Conservation (phyloP, 306 rosid species). For the Ziziphus jujuba region DNA sequence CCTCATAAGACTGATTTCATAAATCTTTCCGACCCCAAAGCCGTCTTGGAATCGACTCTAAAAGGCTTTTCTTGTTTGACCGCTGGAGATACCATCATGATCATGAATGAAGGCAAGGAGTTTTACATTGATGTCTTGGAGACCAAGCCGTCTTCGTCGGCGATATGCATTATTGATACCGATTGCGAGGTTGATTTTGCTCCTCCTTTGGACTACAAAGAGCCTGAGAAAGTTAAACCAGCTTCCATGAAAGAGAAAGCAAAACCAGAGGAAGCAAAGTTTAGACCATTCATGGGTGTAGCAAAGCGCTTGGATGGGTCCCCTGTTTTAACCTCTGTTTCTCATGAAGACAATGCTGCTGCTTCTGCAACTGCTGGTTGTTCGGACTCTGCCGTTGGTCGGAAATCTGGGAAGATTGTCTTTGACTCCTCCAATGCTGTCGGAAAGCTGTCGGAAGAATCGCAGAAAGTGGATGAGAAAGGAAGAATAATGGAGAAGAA, state of each 20-base stretch:
- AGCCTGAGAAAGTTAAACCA: background rate
- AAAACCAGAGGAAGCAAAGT: background rate
- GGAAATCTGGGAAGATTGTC: background rate
- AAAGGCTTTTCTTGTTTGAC: constrained; percentile 16
- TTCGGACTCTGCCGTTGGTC: background rate
- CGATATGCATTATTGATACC: constrained; percentile 13
- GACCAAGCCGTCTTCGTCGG: constrained; percentile 5
- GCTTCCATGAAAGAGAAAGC: background rate
- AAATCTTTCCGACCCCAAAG: constrained; percentile 9
- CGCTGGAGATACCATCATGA: constrained; percentile 15
- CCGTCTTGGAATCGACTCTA: constrained; percentile 4
- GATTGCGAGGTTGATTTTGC: constrained; percentile 25
- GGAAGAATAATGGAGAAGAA: background rate
- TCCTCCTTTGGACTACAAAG: constrained; percentile 10
- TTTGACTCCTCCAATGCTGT: background rate
- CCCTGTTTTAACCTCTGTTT: too few relatives aligned
- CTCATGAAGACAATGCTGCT: too few relatives aligned
- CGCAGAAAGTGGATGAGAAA: background rate
- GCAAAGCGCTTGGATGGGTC: constrained; percentile 12
- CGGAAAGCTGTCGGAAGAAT: background rate
- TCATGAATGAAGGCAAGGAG: background rate
- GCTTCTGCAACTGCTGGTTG: background rate
- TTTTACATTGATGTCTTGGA: constrained; percentile 6
- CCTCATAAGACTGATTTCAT: constrained; percentile 16
- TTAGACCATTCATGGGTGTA: constrained; percentile 4